Evolutionary conservation across 2,329 filamentous ascomycete species (phyloP), one percentile per base, ranked within the genome.

Genomic region (Pseudomassariella vexata): DNA sequence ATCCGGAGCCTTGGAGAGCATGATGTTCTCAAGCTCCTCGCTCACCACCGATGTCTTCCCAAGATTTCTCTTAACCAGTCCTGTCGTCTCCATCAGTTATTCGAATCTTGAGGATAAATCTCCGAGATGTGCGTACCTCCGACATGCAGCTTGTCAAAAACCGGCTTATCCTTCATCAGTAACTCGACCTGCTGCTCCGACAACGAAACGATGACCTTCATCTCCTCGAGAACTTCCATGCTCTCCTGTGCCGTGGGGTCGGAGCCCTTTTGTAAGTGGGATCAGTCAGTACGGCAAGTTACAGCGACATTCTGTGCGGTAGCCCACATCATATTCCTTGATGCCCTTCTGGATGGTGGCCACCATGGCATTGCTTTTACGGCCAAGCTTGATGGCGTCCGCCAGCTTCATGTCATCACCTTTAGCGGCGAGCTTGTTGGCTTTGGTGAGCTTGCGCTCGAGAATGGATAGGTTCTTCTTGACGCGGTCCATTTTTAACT

Each of bases 301-400:
- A n/a, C n/a, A n/a, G n/a, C n/a, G n/a, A n/a, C n/a, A n/a, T n/a
- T n/a, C n/a, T n/a, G n/a, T n/a, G n/a, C n/a, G n/a, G n/a, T n/a
- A 12, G 37, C 37, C 9, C 28, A 49, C 47, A 30, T 45, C 45
- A 24, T 51, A 52, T 19, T 46, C 46, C 20, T 39, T 47, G 24
- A 50, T 40, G 12, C 35, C 36, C 35, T 51, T 52, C 26, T 44
- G 49, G 34, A 50, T 49, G 14, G 45, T 46, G 9, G 47, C 42
- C 12, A 39, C 38, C 14, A 52, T 47, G 3, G 48, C 44, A 27
- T 50, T 51, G 15, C 42, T 46, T 32, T 52, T 51, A n/a, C 41
- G 41, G 10, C 40, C 44, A 6, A 51, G 40, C 41, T 50, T 49
- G 34, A 51, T 43, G 7, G 42, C 42, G 31, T 52, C 49, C 10